Evolutionary conservation across 1,284 basidiomycete species (phyloP), one percentile per base, ranked within the genome.

Genomic region (Thecaphora thlaspeos): DNA sequence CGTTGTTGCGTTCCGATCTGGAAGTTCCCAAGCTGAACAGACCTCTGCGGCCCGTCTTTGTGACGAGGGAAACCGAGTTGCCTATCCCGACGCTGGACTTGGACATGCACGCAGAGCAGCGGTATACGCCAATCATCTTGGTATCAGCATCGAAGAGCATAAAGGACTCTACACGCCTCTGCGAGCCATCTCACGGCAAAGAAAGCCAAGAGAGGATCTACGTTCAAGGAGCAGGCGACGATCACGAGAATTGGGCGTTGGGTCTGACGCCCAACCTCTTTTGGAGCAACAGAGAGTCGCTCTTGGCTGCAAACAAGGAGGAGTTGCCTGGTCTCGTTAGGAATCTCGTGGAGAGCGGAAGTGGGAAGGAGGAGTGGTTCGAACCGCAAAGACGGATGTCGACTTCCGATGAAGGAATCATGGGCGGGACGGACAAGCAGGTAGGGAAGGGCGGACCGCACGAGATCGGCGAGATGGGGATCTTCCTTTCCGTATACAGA

Each of bases 191-290:
- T 0, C 15, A 34, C 3, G 11, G 1, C 0, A 7, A 23, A 19
- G 11, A 39, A 4, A 3, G 17, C 3, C 5, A 28, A 1, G 84
- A 86, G 0, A 91, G 85, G 70, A 81, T 84, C 4, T 93, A 93
- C 69, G 84, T 93, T 9, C 90, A 93, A 77, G 91, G 91, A 2
- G 88, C 88, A 0, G 90, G 90, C 0, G 90, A 92, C 70, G 90
- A 92, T 69, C 89, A 92, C 69, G 90, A 92, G 73, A 80, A 87
- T 9, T 92, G 90, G 90, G 84, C 87, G 2, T 65, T 87, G 83
- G 89, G 88, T 1, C 79, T 92, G 48, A 88, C 86, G 0, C 88
- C 91, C 0, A 68, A 79, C 10, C 55, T 86, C 12, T 92, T 88
- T 71, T 93, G 91, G 91, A 64, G 68, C 30, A 78, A 88, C 67